Percentiles rank a stretch among this genome's conserved stretches.
These are phyloP conservation scores for Echium plantagineum DNA, from an alignment of 257 asterid genomes.

Conservation along the genomic window DNA sequence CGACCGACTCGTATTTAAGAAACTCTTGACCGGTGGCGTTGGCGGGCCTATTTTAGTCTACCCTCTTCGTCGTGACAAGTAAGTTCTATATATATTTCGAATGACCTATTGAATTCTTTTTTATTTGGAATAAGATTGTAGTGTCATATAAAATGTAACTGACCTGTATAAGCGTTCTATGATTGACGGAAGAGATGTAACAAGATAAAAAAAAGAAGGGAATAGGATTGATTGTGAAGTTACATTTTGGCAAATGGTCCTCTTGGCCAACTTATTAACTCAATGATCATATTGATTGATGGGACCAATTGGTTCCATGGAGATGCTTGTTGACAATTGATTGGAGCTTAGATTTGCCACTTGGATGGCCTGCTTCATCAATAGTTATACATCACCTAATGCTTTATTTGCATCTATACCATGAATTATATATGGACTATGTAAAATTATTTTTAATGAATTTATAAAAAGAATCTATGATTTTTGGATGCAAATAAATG, in stretches of 20 bases:
- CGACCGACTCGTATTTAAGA: constrained; percentile 53
- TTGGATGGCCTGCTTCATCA: neutral
- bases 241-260: neutral
- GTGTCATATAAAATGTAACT: no score
- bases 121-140: no score
- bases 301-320: neutral
- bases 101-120: no score
- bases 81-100: constrained; percentile 4
- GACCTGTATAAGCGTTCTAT: neutral
- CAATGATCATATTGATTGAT: neutral
- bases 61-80: constrained; percentile 85
- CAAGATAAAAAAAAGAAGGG: neutral
- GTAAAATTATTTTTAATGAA: no score
- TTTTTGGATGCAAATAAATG: no score
- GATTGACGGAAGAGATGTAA: neutral
- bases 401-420: no score
- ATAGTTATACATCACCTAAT: no score
- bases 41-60: constrained; percentile 89
- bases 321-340: neutral
- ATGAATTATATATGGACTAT: no score
- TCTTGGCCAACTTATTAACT: neutral
- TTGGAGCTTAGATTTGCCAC: neutral
- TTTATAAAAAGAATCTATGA: no score
- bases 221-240: neutral
- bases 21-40: constrained; percentile 59